Evolutionary conservation across 768 basidiomycete genomes (phyloP).

Genomic region (Neoboletus subvelutipes): DNA sequence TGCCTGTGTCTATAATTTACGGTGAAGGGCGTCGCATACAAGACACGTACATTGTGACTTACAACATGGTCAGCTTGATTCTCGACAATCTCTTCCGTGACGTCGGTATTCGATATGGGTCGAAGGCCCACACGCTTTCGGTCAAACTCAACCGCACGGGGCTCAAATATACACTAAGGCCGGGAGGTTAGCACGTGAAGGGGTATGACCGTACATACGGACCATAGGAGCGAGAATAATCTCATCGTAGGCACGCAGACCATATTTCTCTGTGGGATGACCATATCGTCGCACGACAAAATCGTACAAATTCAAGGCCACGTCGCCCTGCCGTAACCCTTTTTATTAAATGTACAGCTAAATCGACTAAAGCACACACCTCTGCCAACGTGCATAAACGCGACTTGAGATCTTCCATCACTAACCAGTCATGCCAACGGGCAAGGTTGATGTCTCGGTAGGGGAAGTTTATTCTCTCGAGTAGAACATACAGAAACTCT

Average conservation of each 20-base stretch:
- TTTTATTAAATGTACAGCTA: constrained; percentile 5
- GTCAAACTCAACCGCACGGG: constrained; percentile 88
- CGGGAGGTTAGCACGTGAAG: neutral
- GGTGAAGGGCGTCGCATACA: constrained; percentile 3
- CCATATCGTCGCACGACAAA: constrained; percentile 81
- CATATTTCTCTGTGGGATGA: constrained; percentile 81
- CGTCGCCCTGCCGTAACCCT: constrained; percentile 61
- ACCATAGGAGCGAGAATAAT: constrained; percentile 95
- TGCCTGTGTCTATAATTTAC: constrained; percentile 66
- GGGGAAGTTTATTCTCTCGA: constrained; percentile 82
- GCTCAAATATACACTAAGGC: constrained; percentile 84
- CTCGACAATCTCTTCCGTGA: constrained; percentile 74
- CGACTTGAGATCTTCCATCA: constrained; percentile 90
- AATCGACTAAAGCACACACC: constrained; percentile 45
- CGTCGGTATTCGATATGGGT: constrained; percentile 51
- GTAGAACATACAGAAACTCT: constrained; percentile 76
- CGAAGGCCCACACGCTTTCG: constrained; percentile 57
- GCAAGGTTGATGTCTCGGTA: constrained; percentile 81
- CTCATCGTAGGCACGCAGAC: constrained; percentile 90
- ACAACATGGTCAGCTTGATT: constrained; percentile 55
- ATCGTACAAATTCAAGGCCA: constrained; percentile 88
- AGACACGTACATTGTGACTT: constrained; percentile 18
- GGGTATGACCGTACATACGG: constrained; percentile 20
- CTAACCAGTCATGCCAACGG: constrained; percentile 79
- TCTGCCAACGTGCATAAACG: constrained; percentile 84